phyloP scores from a whole-genome alignment of 2,329 filamentous ascomycete genomes.

The Ophidiomyces ophidiicola region DNA sequence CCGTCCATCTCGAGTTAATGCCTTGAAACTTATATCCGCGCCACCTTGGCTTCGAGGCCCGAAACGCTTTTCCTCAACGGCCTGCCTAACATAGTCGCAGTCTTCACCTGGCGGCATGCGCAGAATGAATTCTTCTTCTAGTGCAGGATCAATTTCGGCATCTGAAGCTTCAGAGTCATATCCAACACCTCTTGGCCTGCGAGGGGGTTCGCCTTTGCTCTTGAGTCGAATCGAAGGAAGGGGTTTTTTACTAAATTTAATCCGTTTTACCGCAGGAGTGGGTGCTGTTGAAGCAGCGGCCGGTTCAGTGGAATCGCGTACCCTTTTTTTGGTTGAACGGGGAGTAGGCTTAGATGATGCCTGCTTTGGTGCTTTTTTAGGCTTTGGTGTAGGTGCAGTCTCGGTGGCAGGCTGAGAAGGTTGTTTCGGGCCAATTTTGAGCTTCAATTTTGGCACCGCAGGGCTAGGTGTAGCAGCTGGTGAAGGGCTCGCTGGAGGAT shows the following conservation, averaged over 20 bases:
- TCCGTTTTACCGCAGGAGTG: constrained; percentile 21
- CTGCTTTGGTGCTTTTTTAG: constrained; percentile 20
- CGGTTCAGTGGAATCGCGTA: constrained; percentile 9
- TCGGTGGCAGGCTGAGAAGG: constrained; percentile 20
- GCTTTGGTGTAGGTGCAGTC: constrained; percentile 14
- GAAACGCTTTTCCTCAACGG: constrained; percentile 64
- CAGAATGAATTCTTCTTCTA: constrained; percentile 80
- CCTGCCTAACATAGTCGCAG: constrained; percentile 66
- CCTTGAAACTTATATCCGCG: constrained; percentile 68
- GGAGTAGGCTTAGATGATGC: constrained; percentile 9
- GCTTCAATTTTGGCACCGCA: constrained; percentile 29
- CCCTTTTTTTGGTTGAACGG: constrained; percentile 15
- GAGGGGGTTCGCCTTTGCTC: constrained; percentile 54
- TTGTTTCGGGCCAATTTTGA: constrained; percentile 26
- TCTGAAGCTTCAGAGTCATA: constrained; percentile 96
- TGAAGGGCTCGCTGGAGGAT: constrained; percentile 15
- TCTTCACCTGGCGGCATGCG: constrained; percentile 80
- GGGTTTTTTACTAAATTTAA: constrained; percentile 28
- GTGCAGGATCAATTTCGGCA: constrained; percentile 70
- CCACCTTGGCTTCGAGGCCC: constrained; percentile 55
- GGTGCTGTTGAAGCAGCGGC: constrained; percentile 6
- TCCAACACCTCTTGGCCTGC: constrained; percentile 66
- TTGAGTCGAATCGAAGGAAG: constrained; percentile 46
- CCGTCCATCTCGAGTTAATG: constrained; percentile 56
- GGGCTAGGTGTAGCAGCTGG: constrained; percentile 16